Percentiles rank a stretch among this genome's conserved stretches.
Evolutionary conservation across 2,329 filamentous ascomycete genomes (phyloP).

Genomic region (Calonectria montana): DNA sequence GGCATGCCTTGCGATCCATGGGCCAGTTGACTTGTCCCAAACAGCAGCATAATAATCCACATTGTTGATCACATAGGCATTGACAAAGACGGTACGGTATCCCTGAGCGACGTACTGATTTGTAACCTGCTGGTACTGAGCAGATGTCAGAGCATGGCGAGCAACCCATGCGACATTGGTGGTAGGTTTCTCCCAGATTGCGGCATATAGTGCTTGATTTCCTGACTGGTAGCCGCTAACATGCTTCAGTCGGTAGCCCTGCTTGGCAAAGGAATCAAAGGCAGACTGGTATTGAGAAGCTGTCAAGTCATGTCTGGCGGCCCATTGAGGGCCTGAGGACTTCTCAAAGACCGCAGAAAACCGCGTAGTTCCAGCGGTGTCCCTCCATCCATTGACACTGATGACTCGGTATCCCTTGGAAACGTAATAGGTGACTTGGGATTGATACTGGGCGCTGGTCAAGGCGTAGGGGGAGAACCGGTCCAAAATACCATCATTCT

Average conservation of each 20-base stretch:
- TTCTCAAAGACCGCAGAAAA: constrained; percentile 11
- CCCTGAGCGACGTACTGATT: background rate
- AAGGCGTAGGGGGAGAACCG: background rate
- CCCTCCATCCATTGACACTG: background rate
- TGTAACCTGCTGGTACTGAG: background rate
- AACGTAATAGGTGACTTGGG: background rate
- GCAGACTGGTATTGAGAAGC: constrained; percentile 1
- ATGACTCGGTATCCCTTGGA: constrained; percentile 1
- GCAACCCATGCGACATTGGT: background rate
- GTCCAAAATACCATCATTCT: background rate
- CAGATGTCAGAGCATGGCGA: background rate
- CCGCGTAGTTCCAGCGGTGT: background rate
- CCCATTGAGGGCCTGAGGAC: background rate
- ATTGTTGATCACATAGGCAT: constrained; percentile 9
- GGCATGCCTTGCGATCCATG: constrained; percentile 6
- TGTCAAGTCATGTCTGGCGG: constrained; percentile 7
- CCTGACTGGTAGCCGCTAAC: constrained; percentile 9
- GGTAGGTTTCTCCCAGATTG: constrained; percentile 6
- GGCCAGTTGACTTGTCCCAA: constrained; percentile 12
- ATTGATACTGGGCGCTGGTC: constrained; percentile 4
- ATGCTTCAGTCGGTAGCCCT: constrained; percentile 3
- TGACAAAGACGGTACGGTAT: background rate
- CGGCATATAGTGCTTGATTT: background rate
- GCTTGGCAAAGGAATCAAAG: background rate
- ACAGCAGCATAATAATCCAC: constrained; percentile 14